A percentile compares a stretch with the other conserved stretches of the same genome.
phyloP scores from a whole-genome alignment of 2,329 filamentous ascomycete species.

The Botrytis paeoniae region DNA sequence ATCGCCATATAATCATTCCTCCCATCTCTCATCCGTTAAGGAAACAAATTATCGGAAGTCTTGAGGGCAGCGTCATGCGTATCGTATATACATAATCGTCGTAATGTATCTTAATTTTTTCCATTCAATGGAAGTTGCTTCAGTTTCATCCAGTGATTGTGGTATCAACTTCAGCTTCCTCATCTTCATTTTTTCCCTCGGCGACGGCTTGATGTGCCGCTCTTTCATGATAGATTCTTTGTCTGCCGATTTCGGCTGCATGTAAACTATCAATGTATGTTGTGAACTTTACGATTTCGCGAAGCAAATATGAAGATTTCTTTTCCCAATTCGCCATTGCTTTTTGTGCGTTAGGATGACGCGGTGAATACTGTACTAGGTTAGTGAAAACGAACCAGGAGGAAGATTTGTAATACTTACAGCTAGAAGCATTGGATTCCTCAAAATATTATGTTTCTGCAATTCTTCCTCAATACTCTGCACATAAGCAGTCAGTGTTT shows the following conservation, averaged over 20 bases:
- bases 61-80: neutral
- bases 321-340: slow-evolving; percentile 97
- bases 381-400: neutral
- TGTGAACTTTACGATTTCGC: slow-evolving; percentile 94
- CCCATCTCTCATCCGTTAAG: neutral
- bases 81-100: slow-evolving; percentile 14
- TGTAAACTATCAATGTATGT: slow-evolving; percentile 88
- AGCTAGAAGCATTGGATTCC: slow-evolving; percentile 81
- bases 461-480: slow-evolving; percentile 82
- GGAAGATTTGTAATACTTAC: slow-evolving; percentile 42
- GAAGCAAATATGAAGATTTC: slow-evolving; percentile 85
- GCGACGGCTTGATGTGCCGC: slow-evolving; percentile 37
- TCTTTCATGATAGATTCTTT: slow-evolving; percentile 63
- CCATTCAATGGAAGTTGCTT: neutral
- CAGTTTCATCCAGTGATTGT: slow-evolving; percentile 2
- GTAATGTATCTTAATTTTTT: slow-evolving; percentile 5
- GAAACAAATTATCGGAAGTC: neutral
- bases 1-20: neutral
- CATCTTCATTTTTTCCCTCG: slow-evolving; percentile 25
- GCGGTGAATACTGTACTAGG: slow-evolving; percentile 65
- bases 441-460: slow-evolving; percentile 80
- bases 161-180: slow-evolving; percentile 20
- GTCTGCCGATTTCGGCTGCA: slow-evolving; percentile 65
- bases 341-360: slow-evolving; percentile 74
- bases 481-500: slow-evolving; percentile 73